Base-by-base conservation (phyloP, 306 rosid genomes). In the Prunus salicina region DNA sequence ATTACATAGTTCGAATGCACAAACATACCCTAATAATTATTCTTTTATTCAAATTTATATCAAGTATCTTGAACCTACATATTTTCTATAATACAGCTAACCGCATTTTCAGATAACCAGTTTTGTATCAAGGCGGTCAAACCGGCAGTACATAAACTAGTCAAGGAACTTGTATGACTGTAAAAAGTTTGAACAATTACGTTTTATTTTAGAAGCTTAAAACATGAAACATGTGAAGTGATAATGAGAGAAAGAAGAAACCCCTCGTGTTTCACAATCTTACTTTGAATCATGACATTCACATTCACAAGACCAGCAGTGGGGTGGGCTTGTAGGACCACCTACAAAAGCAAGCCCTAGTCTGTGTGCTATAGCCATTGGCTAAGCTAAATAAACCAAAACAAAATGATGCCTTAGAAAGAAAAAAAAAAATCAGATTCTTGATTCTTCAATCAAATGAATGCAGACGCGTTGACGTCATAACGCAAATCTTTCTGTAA, bases 261-360 rank as follows among this genome's bases (percentile, higher is more conserved):
- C 20, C 60, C 6, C 51, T 71, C 34, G 75, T 34, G 75, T 19
- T 32, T 71, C 64, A 71, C 75, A 15, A 55, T 38, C 65, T 8
- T 12, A 18, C 75, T 38, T 55, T 20, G 13, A 38, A 28, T 22
- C 10, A 3, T 43, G 27, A 22, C 43, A 57, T 0, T 58, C 45
- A 22, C 43, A 57, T 0, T 58, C 67, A 16, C 45, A 47, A 58
- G 66, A 28, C 51, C 32, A 30, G 9, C 76, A 14, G 53, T 22
- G 43, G 19, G 38, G 38, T 61, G 18, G 18, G 18, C 53, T 12
- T 27, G 65, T 25, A 8, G 65, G n/a, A 61, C n/a, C 43, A 30
- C 13, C 5, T 12, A 24, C 18, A 60, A 60, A 60, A 12, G 64
- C 34, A 60, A 57, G 30, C 27, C 43, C 65, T 12, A 1, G 13